Evolutionary conservation across 345 rosid species (phyloP), one percentile per base, ranked within the genome.

Genomic region (Eucalyptus paniculata): DNA sequence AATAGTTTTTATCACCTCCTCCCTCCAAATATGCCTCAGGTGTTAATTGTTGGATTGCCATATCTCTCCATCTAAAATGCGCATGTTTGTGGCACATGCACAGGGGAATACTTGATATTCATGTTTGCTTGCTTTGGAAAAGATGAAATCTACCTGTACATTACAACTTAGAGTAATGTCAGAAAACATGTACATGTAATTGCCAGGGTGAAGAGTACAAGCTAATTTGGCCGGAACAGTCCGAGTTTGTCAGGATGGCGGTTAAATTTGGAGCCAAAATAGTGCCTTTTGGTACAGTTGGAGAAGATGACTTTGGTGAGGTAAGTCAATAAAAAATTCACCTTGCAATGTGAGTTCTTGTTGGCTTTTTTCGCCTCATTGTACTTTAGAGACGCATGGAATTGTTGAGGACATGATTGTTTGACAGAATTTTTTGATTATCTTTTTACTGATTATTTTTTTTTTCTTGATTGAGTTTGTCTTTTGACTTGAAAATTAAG

Each of bases 171-270:
- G 40, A 72, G 26, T 72, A 37, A 72, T 40, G 45, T 37, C 24
- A 67, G 80, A 17, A 17, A 67, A 9, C 40, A 32, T 24, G 21
- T 51, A 18, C 42, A 26, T 56, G 85, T 53, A 81, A 54, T 89
- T 92, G 19, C 40, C 92, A 96, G 99, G 99, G 98, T 88, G 98
- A 96, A 93, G 92, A 90, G 58, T 97, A 97, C 95, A 95, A 93
- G 92, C 86, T 97, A 91, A 93, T 94, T 77, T 97, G 99, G 98
- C 97, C 98, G 40, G 96, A 97, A 65, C 93, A 91, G 65, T 87
- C 97, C 0, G 98, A 97, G 92, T 97, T 97, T 94, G 96, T 97
- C 81, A 94, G 98, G 89, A 95, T 95, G 96, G 99, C 99, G 14
- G 90, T 97, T 88, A 92, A 91, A 91, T 96, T 97, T 92, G 99